phyloP scores from a whole-genome alignment of 805 yeast species.

The Zygosaccharomyces rouxii region DNA sequence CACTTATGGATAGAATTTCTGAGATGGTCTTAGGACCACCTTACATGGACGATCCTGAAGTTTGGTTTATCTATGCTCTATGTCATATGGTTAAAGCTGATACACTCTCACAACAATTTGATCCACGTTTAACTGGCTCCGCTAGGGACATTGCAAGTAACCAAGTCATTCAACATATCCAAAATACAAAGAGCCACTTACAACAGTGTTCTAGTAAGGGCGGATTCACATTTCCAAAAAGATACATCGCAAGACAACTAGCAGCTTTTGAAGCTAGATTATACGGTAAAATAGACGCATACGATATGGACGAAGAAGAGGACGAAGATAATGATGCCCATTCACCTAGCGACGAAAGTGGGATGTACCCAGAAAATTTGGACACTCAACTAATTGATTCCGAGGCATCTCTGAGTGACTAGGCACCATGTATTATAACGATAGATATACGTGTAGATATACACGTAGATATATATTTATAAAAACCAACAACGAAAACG shows the following conservation, averaged over 20 bases:
- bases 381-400: constrained; percentile 12
- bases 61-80: constrained; percentile 30
- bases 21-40: constrained; percentile 33
- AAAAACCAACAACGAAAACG: background rate
- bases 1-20: constrained; percentile 25
- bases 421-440: background rate
- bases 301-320: constrained; percentile 1
- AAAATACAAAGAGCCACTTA: constrained; percentile 19
- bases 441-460: background rate
- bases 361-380: constrained; percentile 4
- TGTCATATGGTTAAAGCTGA: constrained; percentile 30
- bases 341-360: background rate
- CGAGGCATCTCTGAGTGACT: constrained; percentile 3
- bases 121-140: constrained; percentile 12
- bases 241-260: constrained; percentile 23
- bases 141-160: constrained; percentile 22
- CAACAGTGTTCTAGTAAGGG: constrained; percentile 19
- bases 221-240: constrained; percentile 20
- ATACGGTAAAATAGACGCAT: constrained; percentile 7
- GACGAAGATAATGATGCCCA: constrained; percentile 1
- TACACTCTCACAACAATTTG: constrained; percentile 17
- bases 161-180: constrained; percentile 24
- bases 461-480: too few relatives aligned
- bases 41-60: constrained; percentile 32
- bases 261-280: constrained; percentile 22